Evolutionary conservation across 106 monocot species (phyloP).

Genomic region (Dactylorhiza incarnata): DNA sequence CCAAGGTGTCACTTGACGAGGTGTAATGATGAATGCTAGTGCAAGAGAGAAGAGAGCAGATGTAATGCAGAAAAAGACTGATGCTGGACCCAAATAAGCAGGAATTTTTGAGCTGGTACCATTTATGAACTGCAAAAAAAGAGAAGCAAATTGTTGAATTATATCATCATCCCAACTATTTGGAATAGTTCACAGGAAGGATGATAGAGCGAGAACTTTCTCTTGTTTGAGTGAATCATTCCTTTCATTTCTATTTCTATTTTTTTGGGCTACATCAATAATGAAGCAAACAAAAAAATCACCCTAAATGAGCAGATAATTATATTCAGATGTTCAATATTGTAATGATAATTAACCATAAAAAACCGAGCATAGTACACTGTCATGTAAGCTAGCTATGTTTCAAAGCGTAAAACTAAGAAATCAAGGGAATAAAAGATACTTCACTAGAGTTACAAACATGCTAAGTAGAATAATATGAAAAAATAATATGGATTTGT

Average conservation of each 20-base stretch:
- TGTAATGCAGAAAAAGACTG: constrained; percentile 54
- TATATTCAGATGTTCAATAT: neutral
- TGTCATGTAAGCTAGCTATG: neutral
- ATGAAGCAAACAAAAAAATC: neutral
- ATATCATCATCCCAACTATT: neutral
- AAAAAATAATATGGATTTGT: neutral
- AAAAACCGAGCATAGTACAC: neutral
- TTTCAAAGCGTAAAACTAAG: neutral
- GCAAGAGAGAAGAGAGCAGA: constrained; percentile 47
- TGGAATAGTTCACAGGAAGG: neutral
- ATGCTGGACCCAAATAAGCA: constrained; percentile 51
- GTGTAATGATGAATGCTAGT: constrained; percentile 57
- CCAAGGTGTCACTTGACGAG: constrained; percentile 82
- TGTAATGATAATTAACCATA: neutral
- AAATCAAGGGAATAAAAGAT: neutral
- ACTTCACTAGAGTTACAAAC: neutral
- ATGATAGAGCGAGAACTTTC: no score
- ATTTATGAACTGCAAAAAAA: constrained; percentile 43
- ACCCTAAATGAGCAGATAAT: neutral
- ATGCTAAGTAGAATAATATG: neutral
- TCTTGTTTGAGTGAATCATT: no score
- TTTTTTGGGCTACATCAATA: neutral
- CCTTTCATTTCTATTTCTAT: no score
- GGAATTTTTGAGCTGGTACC: constrained; percentile 46
- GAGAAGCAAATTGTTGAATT: neutral